Evolutionary conservation across 2,329 filamentous ascomycete genomes (phyloP), one percentile per base, ranked within the genome.

Genomic region (Aureobasidium mangrovei): DNA sequence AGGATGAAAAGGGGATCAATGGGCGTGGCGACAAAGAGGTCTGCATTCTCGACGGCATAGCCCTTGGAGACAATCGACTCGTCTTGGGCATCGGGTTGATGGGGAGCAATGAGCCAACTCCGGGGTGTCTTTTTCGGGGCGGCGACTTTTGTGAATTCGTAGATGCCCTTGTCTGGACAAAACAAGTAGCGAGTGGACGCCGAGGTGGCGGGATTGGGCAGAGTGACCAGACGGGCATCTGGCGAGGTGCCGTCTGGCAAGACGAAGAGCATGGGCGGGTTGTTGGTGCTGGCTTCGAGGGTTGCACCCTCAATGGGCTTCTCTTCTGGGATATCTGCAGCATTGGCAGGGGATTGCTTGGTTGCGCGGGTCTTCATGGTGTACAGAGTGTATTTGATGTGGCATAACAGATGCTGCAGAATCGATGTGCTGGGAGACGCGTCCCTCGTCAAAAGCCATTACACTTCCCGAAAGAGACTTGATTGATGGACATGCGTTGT

Each of bases 1-100:
- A 95, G 66, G 48, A 97, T 75, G 71, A 97, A 97, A 3, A 96
- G 65, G 4, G 88, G 79, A 67, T 98, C 93, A 53, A 95, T 75
- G 2, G 83, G 80, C 1, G 93, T 95, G 7, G 91, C 88, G 56
- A 97, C 71, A 63, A 86, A 85, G n/a, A 97, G 72, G 57, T 90
- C 83, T 33, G 88, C 82, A 41, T 77, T 77, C 62, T 83, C 83
- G 33, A 83, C 78, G 27, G 88, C 70, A 60, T 80, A 80, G 9
- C 77, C 81, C 32, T 62, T 60, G 3, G 51, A 41, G n/a, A 56
- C n/a, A 8, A 59, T 43, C 8, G 38, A 42, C 4, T 7, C 38
- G 0, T 56, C 27, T 26, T 27, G 36, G 28, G 56, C 40, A 35
- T 43, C 39, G 10, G 51, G 52, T 9, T 57, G 38, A 10, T 59